Evolutionary conservation across 176 grass and related monocot genomes (phyloP).

Genomic region (Zoysia japonica): DNA sequence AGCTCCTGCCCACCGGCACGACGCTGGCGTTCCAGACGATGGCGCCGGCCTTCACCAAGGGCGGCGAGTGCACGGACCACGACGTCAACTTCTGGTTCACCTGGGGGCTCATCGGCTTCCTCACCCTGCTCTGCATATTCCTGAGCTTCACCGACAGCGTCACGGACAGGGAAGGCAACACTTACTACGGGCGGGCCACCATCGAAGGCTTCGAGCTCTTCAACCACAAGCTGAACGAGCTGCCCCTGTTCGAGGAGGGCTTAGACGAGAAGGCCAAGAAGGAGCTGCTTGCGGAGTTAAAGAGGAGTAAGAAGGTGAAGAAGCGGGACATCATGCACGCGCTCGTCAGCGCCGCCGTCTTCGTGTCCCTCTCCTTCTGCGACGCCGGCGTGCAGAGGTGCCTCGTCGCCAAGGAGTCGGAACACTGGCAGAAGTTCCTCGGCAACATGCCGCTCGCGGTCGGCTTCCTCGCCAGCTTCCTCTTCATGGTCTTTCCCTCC

Average conservation of each 20-base stretch:
- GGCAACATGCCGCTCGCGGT: slow-evolving; percentile 45
- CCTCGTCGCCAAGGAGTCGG: slow-evolving; percentile 18
- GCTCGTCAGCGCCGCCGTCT: slow-evolving; percentile 22
- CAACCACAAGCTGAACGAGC: background rate
- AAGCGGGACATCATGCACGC: slow-evolving; percentile 39
- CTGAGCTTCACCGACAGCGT: slow-evolving; percentile 54
- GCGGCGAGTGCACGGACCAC: slow-evolving; percentile 3
- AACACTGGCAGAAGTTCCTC: slow-evolving; percentile 26
- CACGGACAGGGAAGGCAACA: slow-evolving; percentile 14
- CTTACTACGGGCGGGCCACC: slow-evolving; percentile 46
- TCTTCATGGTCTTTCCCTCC: slow-evolving; percentile 51
- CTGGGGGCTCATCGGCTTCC: slow-evolving; percentile 25
- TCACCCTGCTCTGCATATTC: slow-evolving; percentile 13
- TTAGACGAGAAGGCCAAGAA: background rate
- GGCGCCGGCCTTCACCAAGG: slow-evolving; percentile 45
- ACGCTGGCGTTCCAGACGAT: slow-evolving; percentile 43
- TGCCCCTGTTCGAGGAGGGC: background rate
- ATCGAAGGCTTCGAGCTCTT: background rate
- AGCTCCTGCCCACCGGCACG: slow-evolving; percentile 47
- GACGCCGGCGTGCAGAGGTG: slow-evolving; percentile 35
- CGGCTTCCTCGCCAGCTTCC: slow-evolving; percentile 35
- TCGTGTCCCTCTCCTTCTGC: slow-evolving; percentile 40
- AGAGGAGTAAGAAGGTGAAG: background rate
- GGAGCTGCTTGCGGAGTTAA: background rate
- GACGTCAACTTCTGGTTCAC: slow-evolving; percentile 34